These are phyloP conservation scores for Cornus suecica DNA, from an alignment of 148 eudicot genomes.

Conservation along the genomic window DNA sequence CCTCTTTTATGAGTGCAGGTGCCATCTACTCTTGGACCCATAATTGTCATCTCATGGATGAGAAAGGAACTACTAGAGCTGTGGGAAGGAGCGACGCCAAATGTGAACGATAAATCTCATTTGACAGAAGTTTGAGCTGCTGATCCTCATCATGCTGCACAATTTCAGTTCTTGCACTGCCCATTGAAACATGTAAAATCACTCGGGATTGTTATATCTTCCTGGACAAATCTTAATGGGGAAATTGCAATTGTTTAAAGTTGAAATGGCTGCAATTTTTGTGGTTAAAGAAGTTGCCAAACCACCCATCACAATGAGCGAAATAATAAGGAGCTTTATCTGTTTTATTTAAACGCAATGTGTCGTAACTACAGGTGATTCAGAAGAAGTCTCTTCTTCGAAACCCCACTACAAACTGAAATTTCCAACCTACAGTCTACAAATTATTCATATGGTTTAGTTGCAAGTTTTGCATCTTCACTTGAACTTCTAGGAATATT, in stretches of 20 bases:
- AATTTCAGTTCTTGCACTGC: slow-evolving; percentile 2
- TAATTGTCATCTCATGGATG: slow-evolving; percentile 73
- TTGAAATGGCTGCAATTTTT: not conserved
- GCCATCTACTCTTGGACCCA: slow-evolving; percentile 86
- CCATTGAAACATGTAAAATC: slow-evolving; percentile 22
- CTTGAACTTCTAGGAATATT: no score
- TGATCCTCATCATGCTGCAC: not conserved
- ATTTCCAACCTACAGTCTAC: no score
- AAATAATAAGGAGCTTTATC: no score
- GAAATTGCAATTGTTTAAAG: not conserved
- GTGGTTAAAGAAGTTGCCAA: not conserved
- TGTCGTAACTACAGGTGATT: no score
- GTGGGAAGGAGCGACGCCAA: slow-evolving; percentile 79
- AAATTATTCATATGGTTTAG: no score
- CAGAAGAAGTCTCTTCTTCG: no score
- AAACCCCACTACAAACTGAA: no score
- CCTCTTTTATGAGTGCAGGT: slow-evolving; percentile 47
- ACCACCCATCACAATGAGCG: no score
- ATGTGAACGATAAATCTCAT: slow-evolving; percentile 57
- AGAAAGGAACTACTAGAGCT: slow-evolving; percentile 75
- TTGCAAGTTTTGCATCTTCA: no score
- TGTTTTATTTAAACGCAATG: no score
- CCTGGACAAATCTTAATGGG: not conserved
- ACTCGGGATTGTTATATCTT: slow-evolving; percentile 6
- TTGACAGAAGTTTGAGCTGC: slow-evolving; percentile 48